A percentile compares a stretch with the other conserved stretches of the same genome.
Evolutionary conservation across 495 filamentous ascomycete species (phyloP).

Genomic region (Hypoxylon intermedium): DNA sequence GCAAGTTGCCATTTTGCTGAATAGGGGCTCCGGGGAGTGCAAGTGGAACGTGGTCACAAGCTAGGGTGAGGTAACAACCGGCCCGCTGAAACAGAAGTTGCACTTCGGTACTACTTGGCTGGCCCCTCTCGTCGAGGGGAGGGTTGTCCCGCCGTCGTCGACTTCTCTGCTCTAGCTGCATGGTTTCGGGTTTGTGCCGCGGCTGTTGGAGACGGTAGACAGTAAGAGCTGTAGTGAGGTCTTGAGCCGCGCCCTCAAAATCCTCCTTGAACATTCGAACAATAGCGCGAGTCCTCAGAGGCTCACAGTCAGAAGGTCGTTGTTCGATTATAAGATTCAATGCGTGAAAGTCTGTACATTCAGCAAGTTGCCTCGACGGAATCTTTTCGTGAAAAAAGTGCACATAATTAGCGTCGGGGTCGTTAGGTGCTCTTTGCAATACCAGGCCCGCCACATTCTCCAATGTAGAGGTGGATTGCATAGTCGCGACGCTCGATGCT

Average conservation of each 20-base stretch:
- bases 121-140: constrained; percentile 70
- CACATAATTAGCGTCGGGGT: constrained; percentile 78
- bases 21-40: constrained; percentile 49
- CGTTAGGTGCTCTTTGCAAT: constrained; percentile 65
- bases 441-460: constrained; percentile 81
- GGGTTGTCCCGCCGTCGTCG: constrained; percentile 58
- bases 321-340: constrained; percentile 71
- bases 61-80: constrained; percentile 74
- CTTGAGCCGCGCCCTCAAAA: constrained; percentile 67
- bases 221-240: constrained; percentile 70
- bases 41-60: constrained; percentile 66
- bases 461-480: constrained; percentile 79
- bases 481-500: constrained; percentile 78
- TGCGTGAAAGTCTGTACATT: constrained; percentile 69
- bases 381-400: constrained; percentile 92
- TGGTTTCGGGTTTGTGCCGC: constrained; percentile 51
- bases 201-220: constrained; percentile 60
- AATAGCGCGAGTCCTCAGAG: constrained; percentile 72
- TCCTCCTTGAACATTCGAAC: constrained; percentile 80
- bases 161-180: constrained; percentile 44
- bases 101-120: constrained; percentile 73
- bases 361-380: constrained; percentile 74
- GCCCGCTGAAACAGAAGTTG: constrained; percentile 80
- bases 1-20: constrained; percentile 14
- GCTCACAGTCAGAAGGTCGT: constrained; percentile 67